A percentile compares a stretch with the other conserved stretches of the same genome.
These are phyloP conservation scores for Huiozyma naganishii DNA, from an alignment of 805 yeast species.

Conservation along the genomic window DNA sequence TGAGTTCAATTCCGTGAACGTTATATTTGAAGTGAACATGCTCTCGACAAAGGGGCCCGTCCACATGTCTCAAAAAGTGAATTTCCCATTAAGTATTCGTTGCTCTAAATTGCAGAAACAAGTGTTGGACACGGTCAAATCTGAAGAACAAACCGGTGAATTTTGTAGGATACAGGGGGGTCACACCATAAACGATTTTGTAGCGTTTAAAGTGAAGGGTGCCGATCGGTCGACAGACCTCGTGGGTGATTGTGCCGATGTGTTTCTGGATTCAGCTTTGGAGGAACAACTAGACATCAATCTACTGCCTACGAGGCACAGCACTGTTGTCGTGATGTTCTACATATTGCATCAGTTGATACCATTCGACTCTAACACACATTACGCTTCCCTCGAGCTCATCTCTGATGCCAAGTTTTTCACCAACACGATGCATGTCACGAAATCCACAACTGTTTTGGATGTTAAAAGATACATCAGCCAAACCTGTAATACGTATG, in stretches of 20 bases:
- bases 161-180: constrained; percentile 9
- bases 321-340: constrained; percentile 24
- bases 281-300: constrained; percentile 26
- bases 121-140: constrained; percentile 10
- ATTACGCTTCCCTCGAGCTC: constrained; percentile 9
- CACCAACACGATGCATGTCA: constrained; percentile 13
- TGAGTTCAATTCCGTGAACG: constrained; percentile 9
- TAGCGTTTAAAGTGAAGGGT: constrained; percentile 18
- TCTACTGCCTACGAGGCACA: constrained; percentile 24
- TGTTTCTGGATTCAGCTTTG: constrained; percentile 16
- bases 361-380: background rate
- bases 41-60: constrained; percentile 11
- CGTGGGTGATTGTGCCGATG: constrained; percentile 8
- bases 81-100: constrained; percentile 7
- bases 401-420: constrained; percentile 18
- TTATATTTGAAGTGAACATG: constrained; percentile 16
- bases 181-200: constrained; percentile 12
- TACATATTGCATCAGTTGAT: constrained; percentile 14
- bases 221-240: constrained; percentile 5
- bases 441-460: constrained; percentile 16
- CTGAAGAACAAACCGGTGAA: constrained; percentile 9
- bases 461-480: constrained; percentile 21
- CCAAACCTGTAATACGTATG: constrained; percentile 15
- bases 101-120: constrained; percentile 10
- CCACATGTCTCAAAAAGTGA: background rate